A percentile compares a stretch with the other conserved stretches of the same genome.
These are phyloP conservation scores for Boletus sp. DNA, from an alignment of 768 basidiomycete species.

Conservation along the genomic window DNA sequence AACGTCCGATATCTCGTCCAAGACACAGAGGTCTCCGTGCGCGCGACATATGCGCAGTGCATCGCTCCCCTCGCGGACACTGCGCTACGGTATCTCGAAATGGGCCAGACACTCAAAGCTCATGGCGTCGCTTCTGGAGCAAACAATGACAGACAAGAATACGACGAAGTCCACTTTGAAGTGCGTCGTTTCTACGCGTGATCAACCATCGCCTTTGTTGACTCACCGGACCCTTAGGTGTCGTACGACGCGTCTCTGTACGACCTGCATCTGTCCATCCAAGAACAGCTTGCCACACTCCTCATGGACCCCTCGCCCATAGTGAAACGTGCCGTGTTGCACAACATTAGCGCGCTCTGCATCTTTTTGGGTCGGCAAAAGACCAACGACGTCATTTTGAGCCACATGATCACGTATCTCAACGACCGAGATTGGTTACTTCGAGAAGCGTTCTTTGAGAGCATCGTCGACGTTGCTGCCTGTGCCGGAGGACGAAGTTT, in stretches of 20 bases:
- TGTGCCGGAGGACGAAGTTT: constrained; percentile 88
- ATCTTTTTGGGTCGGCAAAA: constrained; percentile 90
- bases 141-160: constrained; percentile 56
- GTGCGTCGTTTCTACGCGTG: constrained; percentile 34
- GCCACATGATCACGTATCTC: constrained; percentile 79
- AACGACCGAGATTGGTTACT: constrained; percentile 93
- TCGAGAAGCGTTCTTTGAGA: constrained; percentile 90
- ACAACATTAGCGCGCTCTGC: constrained; percentile 84
- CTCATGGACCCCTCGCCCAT: constrained; percentile 86
- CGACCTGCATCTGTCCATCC: constrained; percentile 81
- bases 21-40: constrained; percentile 81
- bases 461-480: constrained; percentile 91
- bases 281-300: constrained; percentile 82
- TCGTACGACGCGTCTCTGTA: constrained; percentile 86
- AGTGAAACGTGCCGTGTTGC: constrained; percentile 87
- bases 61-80: constrained; percentile 84
- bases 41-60: constrained; percentile 80
- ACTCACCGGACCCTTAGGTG: constrained; percentile 47
- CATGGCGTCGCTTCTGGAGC: constrained; percentile 56
- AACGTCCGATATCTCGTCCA: constrained; percentile 79
- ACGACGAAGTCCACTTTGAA: constrained; percentile 80
- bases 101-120: constrained; percentile 86
- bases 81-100: constrained; percentile 85
- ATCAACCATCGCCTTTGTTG: background rate
- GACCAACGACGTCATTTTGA: constrained; percentile 92